phyloP scores from a whole-genome alignment of 371 early-diverging fungal genomes.

The Dentiscutata heterogama region DNA sequence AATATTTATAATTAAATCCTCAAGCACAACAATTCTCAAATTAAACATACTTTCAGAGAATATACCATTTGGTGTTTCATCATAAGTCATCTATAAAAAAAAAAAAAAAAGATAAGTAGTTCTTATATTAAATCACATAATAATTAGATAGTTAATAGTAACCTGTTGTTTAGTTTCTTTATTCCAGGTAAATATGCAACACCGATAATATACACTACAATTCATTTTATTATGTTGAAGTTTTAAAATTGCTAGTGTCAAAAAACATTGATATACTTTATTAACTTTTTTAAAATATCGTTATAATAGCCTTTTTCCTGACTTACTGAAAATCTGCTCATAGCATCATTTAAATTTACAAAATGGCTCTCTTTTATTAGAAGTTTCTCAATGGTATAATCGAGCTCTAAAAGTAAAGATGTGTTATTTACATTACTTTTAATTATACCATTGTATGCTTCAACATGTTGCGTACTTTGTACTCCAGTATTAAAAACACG shows the following conservation, averaged over 20 bases:
- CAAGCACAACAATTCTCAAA: neutral
- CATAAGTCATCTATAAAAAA: neutral
- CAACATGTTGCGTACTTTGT: neutral
- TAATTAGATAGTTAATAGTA: neutral
- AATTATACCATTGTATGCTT: neutral
- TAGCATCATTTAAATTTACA: neutral
- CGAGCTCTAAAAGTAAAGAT: too few species aligned
- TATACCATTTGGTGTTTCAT: neutral
- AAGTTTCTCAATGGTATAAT: too few species aligned
- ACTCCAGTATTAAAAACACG: neutral
- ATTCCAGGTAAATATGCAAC: neutral
- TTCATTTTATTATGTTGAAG: neutral
- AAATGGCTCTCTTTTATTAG: too few species aligned
- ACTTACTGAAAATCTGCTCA: neutral
- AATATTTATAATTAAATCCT: neutral
- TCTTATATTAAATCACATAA: neutral
- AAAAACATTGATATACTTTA: too few species aligned
- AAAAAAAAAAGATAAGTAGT: neutral
- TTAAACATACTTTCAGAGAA: conserved; percentile 4
- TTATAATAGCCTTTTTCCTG: neutral
- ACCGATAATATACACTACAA: neutral
- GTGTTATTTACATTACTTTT: too few species aligned
- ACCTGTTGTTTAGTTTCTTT: neutral
- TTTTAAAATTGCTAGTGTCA: neutral
- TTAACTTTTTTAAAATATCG: neutral